Evolutionary conservation across 805 yeast genomes (phyloP).

Genomic region (Starmerella floris): DNA sequence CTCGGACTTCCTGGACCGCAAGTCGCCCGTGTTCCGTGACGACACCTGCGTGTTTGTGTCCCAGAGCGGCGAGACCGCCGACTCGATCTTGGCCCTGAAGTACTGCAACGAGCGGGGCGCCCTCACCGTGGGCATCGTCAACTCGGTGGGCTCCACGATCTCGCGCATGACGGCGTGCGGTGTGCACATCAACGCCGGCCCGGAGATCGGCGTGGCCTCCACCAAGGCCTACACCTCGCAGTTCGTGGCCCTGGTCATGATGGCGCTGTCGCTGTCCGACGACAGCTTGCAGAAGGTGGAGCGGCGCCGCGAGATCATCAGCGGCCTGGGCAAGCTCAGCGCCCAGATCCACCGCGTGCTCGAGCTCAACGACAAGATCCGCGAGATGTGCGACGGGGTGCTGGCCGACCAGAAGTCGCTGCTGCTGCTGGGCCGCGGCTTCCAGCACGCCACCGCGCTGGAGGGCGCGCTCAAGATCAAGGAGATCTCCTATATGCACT

Average conservation of each 20-base stretch:
- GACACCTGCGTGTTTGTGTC: constrained; percentile 96
- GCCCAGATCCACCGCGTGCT: constrained; percentile 71
- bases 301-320: constrained; percentile 76
- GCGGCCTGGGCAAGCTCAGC: constrained; percentile 73
- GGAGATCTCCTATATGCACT: constrained; percentile 97
- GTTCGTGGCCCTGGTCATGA: constrained; percentile 90
- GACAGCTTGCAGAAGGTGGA: constrained; percentile 64
- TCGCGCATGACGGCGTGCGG: constrained; percentile 98
- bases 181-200: constrained; percentile 98
- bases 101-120: constrained; percentile 97
- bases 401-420: constrained; percentile 75
- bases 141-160: constrained; percentile 92
- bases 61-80: constrained; percentile 98
- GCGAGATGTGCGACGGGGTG: constrained; percentile 55
- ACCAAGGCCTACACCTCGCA: constrained; percentile 99
- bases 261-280: constrained; percentile 87
- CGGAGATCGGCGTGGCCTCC: constrained; percentile 98
- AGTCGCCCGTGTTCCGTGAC: constrained; percentile 94
- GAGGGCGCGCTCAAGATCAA: constrained; percentile 98
- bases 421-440: constrained; percentile 90
- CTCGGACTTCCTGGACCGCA: constrained; percentile 55
- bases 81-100: constrained; percentile 85
- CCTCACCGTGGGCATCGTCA: constrained; percentile 91
- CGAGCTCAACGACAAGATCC: constrained; percentile 57
- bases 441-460: constrained; percentile 90